phyloP scores from a whole-genome alignment of 1,139 yeast genomes.

The Geotrichum aggregatum region DNA sequence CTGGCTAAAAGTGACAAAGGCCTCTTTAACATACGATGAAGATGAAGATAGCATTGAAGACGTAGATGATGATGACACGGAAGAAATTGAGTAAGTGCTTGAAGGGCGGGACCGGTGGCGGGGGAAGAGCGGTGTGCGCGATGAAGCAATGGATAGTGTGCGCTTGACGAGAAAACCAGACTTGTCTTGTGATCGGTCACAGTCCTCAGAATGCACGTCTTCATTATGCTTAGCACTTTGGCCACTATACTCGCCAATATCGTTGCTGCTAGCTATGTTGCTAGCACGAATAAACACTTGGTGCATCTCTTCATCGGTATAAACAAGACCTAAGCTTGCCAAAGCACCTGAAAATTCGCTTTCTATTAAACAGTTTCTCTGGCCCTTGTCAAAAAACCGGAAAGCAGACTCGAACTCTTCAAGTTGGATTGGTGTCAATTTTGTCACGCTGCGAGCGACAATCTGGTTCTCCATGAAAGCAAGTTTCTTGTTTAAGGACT shows the following conservation, averaged over 20 bases:
- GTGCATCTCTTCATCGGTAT: slow-evolving; percentile 38
- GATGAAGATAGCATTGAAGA: background rate
- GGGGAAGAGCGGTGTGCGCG: background rate
- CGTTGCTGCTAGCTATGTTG: background rate
- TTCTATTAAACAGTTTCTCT: slow-evolving; percentile 35
- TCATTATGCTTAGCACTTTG: background rate
- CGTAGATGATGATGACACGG: background rate
- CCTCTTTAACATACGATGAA: background rate
- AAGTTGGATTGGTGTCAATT: slow-evolving; percentile 41
- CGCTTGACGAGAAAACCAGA: too few species aligned
- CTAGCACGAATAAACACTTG: slow-evolving; percentile 28
- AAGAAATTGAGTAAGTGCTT: background rate
- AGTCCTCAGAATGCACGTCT: background rate
- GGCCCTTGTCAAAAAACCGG: slow-evolving; percentile 40
- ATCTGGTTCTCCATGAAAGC: slow-evolving; percentile 42
- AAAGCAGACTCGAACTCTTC: slow-evolving; percentile 44
- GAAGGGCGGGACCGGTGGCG: background rate
- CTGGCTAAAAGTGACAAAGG: slow-evolving; percentile 38
- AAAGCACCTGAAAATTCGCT: slow-evolving; percentile 41
- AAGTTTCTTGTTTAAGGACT: slow-evolving; percentile 38
- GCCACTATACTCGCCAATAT: background rate
- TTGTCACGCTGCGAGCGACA: slow-evolving; percentile 40
- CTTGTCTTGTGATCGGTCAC: background rate
- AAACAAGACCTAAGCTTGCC: slow-evolving; percentile 40
- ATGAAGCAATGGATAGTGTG: background rate